phyloP scores from a whole-genome alignment of 2,329 filamentous ascomycete genomes.

The Apiospora malaysiana region DNA sequence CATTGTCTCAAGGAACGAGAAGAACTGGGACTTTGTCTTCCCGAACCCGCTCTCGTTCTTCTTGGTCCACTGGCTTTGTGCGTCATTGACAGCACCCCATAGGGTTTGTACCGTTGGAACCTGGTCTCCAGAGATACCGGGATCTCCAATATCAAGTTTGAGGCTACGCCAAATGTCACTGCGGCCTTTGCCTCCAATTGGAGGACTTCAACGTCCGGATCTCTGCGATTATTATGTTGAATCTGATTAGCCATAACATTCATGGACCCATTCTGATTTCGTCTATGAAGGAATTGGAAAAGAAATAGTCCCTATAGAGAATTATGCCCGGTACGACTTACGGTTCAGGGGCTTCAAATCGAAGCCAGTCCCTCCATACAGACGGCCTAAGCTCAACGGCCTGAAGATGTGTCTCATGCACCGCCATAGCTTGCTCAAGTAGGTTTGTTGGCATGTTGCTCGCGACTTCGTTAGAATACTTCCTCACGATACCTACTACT shows the following conservation, averaged over 20 bases:
- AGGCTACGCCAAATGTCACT: not conserved
- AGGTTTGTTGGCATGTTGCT: not conserved
- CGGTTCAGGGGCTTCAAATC: slow-evolving; percentile 11
- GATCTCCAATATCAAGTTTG: slow-evolving; percentile 11
- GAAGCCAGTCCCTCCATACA: slow-evolving; percentile 21
- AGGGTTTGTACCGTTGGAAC: not conserved
- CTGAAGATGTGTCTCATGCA: slow-evolving; percentile 7
- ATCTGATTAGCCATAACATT: not conserved
- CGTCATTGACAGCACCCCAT: not conserved
- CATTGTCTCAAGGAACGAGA: slow-evolving; percentile 21
- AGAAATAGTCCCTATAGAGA: too few relatives aligned
- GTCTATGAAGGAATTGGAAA: too few relatives aligned
- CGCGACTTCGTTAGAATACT: not conserved
- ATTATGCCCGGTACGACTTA: not conserved
- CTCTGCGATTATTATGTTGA: not conserved
- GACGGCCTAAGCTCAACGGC: slow-evolving; percentile 3
- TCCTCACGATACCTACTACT: not conserved
- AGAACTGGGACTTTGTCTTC: slow-evolving; percentile 20
- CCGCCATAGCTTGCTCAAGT: slow-evolving; percentile 21
- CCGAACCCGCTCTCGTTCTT: slow-evolving; percentile 23
- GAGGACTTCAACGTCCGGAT: slow-evolving; percentile 7
- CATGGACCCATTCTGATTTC: too few relatives aligned
- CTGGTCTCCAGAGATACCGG: not conserved
- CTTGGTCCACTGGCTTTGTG: slow-evolving; percentile 20
- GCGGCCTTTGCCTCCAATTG: slow-evolving; percentile 3